Conservation (phyloP, 768 basidiomycete genomes). For the Punctularia strigosozonata region DNA sequence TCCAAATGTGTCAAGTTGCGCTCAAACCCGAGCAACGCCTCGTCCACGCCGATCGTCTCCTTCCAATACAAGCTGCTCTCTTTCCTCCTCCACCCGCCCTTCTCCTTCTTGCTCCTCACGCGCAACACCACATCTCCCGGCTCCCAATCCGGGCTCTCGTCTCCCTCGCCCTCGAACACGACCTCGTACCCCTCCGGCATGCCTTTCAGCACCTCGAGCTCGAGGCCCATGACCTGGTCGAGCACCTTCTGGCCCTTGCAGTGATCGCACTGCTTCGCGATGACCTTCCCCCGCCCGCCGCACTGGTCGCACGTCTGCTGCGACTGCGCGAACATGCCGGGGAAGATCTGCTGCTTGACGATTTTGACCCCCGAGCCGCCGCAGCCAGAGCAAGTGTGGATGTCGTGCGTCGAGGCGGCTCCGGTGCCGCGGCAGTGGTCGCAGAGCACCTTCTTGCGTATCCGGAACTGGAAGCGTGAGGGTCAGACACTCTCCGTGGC, state of each 20-base stretch:
- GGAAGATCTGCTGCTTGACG: conserved; percentile 89
- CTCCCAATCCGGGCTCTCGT: conserved; percentile 94
- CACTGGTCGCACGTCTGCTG: conserved; percentile 80
- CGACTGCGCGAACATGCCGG: conserved; percentile 89
- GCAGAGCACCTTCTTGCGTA: conserved; percentile 86
- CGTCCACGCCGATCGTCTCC: conserved; percentile 83
- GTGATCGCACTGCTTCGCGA: conserved; percentile 69
- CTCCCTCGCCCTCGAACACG: conserved; percentile 92
- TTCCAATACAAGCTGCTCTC: conserved; percentile 87
- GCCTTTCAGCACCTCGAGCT: conserved; percentile 76
- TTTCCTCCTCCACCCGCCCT: conserved; percentile 80
- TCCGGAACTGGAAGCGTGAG: conserved; percentile 60
- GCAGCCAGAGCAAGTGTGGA: conserved; percentile 79
- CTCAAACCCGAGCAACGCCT: conserved; percentile 96
- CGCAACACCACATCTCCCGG: conserved; percentile 87
- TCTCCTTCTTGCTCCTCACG: conserved; percentile 65
- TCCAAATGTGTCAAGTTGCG: conserved; percentile 88
- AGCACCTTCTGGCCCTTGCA: conserved; percentile 76
- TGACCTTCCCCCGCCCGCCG: conserved; percentile 69
- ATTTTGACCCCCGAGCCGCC: conserved; percentile 78
- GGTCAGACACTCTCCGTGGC: too few species aligned
- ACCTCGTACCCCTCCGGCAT: conserved; percentile 92
- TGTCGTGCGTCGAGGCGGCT: conserved; percentile 79
- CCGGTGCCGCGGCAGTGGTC: conserved; percentile 96
- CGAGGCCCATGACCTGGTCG: conserved; percentile 71